Evolutionary conservation across 2,329 filamentous ascomycete genomes (phyloP).

Genomic region (Neonectria ditissima): DNA sequence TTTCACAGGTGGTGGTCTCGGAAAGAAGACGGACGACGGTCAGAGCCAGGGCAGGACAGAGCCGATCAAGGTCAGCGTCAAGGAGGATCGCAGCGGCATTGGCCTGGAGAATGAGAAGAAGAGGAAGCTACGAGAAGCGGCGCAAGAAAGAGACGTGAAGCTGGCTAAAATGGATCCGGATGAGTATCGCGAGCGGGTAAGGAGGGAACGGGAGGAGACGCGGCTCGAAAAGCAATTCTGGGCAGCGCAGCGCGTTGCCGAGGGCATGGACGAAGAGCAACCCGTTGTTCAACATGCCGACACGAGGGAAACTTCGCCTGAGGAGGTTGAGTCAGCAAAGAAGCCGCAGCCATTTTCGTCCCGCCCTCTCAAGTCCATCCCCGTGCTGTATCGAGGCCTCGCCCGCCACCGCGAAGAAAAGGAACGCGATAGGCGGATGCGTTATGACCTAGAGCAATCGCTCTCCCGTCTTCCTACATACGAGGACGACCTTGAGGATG

Average conservation of each 20-base stretch:
- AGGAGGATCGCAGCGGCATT: constrained; percentile 85
- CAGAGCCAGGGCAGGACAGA: constrained; percentile 61
- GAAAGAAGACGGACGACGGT: constrained; percentile 65
- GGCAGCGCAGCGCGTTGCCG: constrained; percentile 85
- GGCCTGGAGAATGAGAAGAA: constrained; percentile 88
- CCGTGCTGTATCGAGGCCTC: constrained; percentile 83
- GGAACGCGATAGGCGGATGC: constrained; percentile 74
- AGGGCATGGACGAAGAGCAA: constrained; percentile 75
- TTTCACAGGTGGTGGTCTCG: constrained; percentile 83
- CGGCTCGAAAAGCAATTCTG: constrained; percentile 76
- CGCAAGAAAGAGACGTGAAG: constrained; percentile 68
- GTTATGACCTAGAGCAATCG: constrained; percentile 74
- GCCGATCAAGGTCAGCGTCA: constrained; percentile 81
- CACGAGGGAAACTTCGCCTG: constrained; percentile 33
- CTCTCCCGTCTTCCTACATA: constrained; percentile 73
- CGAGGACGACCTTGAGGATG: constrained; percentile 77
- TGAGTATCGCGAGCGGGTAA: constrained; percentile 79
- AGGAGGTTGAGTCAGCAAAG: constrained; percentile 38
- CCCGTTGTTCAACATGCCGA: constrained; percentile 14
- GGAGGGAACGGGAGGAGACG: constrained; percentile 76
- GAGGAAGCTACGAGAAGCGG: constrained; percentile 75
- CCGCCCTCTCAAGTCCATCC: constrained; percentile 73
- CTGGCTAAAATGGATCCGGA: constrained; percentile 72
- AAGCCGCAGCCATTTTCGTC: constrained; percentile 54
- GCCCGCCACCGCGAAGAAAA: constrained; percentile 76